These are phyloP conservation scores for Lecanicillium sp. DNA, from an alignment of 2,329 filamentous ascomycete genomes.

Conservation along the genomic window DNA sequence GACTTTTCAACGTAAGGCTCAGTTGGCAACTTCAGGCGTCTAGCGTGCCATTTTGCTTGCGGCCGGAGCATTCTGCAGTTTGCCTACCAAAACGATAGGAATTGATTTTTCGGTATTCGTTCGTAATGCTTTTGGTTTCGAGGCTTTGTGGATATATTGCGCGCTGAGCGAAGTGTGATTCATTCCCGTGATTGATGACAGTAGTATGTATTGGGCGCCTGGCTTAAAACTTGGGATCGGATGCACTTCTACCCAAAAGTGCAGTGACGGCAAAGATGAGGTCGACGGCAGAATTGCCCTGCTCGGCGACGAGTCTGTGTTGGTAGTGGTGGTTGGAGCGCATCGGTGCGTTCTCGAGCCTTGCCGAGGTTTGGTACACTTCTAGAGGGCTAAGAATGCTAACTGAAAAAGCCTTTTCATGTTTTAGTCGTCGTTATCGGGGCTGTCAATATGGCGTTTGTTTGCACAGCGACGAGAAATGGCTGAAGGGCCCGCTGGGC, in stretches of 20 bases:
- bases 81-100: too few relatives aligned
- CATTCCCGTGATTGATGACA: too few relatives aligned
- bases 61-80: too few relatives aligned
- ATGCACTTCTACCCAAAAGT: conserved; percentile 50
- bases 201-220: too few relatives aligned
- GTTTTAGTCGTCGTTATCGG: not conserved
- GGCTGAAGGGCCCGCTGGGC: conserved; percentile 17
- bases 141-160: too few relatives aligned
- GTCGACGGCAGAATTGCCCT: conserved; percentile 12
- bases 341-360: conserved; percentile 17
- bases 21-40: too few relatives aligned
- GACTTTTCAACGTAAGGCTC: too few relatives aligned
- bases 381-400: conserved; percentile 16
- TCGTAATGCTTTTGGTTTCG: too few relatives aligned
- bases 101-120: too few relatives aligned
- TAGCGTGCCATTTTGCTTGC: too few relatives aligned
- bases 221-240: too few relatives aligned
- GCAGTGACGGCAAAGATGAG: conserved; percentile 14
- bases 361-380: conserved; percentile 17
- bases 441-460: not conserved
- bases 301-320: conserved; percentile 9
- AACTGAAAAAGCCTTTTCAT: not conserved
- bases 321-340: not conserved
- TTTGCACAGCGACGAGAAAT: conserved; percentile 13
- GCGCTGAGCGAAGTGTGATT: too few relatives aligned